Evolutionary conservation across 148 eudicot genomes (phyloP).

Genomic region (Diospyros kaki): DNA sequence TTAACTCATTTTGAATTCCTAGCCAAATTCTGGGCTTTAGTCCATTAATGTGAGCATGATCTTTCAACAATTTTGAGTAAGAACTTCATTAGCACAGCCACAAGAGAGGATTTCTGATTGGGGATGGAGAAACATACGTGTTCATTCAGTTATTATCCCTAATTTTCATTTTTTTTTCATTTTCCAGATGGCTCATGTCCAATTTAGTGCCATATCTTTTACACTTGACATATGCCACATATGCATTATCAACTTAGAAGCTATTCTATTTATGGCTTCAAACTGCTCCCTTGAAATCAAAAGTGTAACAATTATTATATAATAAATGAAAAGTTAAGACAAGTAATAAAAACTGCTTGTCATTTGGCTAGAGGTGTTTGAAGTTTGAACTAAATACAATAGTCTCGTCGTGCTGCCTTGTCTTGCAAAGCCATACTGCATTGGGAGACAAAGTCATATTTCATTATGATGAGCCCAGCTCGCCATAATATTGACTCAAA

Average conservation of each 20-base stretch:
- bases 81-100: conserved; percentile 10
- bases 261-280: not conserved
- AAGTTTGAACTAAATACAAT: no score
- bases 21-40: not conserved
- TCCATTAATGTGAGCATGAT: not conserved
- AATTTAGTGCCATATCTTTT: conserved; percentile 1
- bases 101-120: not conserved
- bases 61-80: not conserved
- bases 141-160: conserved; percentile 7
- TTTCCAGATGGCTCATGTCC: not conserved
- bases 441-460: no score
- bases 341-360: not conserved
- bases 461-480: no score
- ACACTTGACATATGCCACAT: conserved; percentile 8
- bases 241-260: not conserved
- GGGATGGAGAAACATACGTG: not conserved
- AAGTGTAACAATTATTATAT: not conserved
- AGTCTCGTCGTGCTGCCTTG: no score
- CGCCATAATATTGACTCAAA: no score
- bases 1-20: not conserved
- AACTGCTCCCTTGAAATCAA: not conserved
- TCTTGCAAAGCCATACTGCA: no score
- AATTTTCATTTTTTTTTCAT: not conserved
- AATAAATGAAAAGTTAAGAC: not conserved
- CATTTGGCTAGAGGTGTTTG: not conserved